Percentiles rank a stretch among this genome's conserved stretches.
These are phyloP conservation scores for Rhodotorula sp. DNA, from an alignment of 1,284 basidiomycete genomes.

Conservation along the genomic window DNA sequence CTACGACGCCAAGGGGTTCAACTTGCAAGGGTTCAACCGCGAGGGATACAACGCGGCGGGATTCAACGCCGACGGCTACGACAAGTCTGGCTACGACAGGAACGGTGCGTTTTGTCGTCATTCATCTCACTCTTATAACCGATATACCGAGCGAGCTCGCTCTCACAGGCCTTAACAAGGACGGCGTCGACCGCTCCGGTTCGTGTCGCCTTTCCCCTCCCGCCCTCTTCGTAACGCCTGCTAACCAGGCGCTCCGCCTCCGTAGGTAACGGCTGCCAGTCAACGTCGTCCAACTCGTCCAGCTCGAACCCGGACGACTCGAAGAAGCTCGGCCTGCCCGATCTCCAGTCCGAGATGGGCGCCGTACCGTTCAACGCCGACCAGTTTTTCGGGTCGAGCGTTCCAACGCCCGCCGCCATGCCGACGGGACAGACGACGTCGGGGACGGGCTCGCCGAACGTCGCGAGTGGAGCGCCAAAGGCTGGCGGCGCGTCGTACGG, in stretches of 20 bases:
- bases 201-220: background rate
- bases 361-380: constrained; percentile 1
- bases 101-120: background rate
- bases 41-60: constrained; percentile 1
- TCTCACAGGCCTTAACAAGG: constrained; percentile 1
- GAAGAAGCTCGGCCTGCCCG: constrained; percentile 6
- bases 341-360: constrained; percentile 1
- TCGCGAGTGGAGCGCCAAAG: too few relatives aligned
- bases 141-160: background rate
- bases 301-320: background rate
- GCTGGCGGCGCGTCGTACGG: too few relatives aligned
- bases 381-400: background rate
- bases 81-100: constrained; percentile 1
- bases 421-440: too few relatives aligned
- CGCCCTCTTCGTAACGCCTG: too few relatives aligned
- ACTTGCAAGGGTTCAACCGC: background rate
- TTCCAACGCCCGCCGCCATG: too few relatives aligned
- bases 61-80: constrained; percentile 1
- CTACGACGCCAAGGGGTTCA: background rate
- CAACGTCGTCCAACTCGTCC: background rate
- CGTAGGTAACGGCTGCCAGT: constrained; percentile 3
- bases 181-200: background rate
- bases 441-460: too few relatives aligned
- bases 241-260: too few relatives aligned
- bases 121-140: background rate